These are phyloP conservation scores for Leccinellum luteum DNA, from an alignment of 768 basidiomycete species.

Conservation along the genomic window DNA sequence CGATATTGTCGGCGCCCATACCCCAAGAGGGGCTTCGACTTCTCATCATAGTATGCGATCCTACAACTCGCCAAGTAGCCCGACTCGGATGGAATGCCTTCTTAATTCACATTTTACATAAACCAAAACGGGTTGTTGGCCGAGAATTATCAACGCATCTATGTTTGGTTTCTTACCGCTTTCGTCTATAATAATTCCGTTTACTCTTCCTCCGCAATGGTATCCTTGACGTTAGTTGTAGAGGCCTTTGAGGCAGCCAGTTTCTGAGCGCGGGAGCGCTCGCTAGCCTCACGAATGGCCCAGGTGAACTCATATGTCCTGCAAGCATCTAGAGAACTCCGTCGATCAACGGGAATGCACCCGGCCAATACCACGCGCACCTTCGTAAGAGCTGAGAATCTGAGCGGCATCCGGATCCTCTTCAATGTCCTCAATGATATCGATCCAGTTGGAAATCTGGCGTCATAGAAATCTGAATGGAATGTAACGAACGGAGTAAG, in stretches of 20 bases:
- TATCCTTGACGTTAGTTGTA: conserved; percentile 23
- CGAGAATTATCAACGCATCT: conserved; percentile 2
- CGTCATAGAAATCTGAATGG: background rate
- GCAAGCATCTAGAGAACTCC: conserved; percentile 60
- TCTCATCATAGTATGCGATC: conserved; percentile 18
- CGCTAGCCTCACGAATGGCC: conserved; percentile 84
- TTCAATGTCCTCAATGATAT: conserved; percentile 86
- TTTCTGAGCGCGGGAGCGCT: conserved; percentile 55
- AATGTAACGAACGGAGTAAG: background rate
- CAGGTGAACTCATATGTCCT: conserved; percentile 90
- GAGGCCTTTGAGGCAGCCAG: conserved; percentile 36
- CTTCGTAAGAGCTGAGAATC: conserved; percentile 84
- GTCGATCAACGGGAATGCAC: background rate
- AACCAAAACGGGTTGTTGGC: background rate
- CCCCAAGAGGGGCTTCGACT: conserved; percentile 40
- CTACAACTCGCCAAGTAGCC: background rate
- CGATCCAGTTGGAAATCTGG: conserved; percentile 78
- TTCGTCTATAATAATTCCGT: background rate
- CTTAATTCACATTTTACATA: background rate
- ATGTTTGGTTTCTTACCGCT: background rate
- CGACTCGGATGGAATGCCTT: background rate
- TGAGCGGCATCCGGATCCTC: conserved; percentile 76
- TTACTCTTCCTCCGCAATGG: conserved; percentile 29
- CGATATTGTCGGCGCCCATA: conserved; percentile 8
- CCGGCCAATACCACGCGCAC: conserved; percentile 34